These are phyloP conservation scores for Solanum chacoense DNA, from an alignment of 305 asterid genomes.

Conservation along the genomic window DNA sequence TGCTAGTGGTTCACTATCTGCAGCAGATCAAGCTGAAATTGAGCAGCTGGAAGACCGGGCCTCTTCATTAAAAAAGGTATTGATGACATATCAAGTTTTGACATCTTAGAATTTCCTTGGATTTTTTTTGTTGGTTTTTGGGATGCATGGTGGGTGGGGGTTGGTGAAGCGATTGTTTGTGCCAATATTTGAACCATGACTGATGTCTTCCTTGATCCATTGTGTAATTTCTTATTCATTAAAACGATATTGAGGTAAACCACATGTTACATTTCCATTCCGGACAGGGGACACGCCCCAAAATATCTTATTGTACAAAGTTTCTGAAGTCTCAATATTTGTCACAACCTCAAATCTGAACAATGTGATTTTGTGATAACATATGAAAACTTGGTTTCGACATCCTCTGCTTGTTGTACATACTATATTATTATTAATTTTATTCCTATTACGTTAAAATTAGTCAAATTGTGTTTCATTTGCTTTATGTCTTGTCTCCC, in stretches of 20 bases:
- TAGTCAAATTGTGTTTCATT: background rate
- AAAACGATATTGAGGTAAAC: background rate
- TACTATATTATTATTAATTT: background rate
- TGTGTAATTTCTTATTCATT: background rate
- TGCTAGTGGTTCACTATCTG: slow-evolving; percentile 28
- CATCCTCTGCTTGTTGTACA: background rate
- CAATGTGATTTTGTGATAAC: background rate
- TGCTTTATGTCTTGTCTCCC: background rate
- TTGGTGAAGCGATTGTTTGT: background rate
- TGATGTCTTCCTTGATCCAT: background rate
- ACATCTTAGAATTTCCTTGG: background rate
- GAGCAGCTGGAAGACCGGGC: slow-evolving; percentile 75
- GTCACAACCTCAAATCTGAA: background rate
- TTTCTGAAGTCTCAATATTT: background rate
- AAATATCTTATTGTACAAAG: background rate
- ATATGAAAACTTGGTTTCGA: background rate
- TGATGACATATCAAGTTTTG: background rate
- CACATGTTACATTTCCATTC: background rate
- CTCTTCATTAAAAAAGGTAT: slow-evolving; percentile 51
- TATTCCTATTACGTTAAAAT: background rate
- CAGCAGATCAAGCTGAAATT: slow-evolving; percentile 50
- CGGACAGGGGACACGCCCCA: background rate
- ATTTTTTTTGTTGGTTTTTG: background rate
- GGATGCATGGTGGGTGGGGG: background rate
- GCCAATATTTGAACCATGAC: background rate